Percentiles rank a stretch among this genome's conserved stretches.
Conservation (phyloP, 257 asterid genomes). For the Cynanchum wilfordii region DNA sequence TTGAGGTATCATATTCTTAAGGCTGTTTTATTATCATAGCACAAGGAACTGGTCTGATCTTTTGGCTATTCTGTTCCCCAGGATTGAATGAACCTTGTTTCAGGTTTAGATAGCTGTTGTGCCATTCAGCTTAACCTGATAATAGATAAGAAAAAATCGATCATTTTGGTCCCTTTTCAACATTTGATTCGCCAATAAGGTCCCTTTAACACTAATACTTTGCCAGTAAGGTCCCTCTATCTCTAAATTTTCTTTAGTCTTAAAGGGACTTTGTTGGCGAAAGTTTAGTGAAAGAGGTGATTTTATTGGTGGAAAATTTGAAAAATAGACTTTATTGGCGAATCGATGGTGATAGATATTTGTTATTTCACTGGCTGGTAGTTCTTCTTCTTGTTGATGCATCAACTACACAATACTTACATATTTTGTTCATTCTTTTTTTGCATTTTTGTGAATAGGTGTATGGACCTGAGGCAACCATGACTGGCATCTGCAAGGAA, state of each 20-base stretch:
- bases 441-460: slow-evolving; percentile 34
- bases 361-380: background rate
- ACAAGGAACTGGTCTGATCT: too few relatives aligned
- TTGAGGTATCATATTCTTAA: slow-evolving; percentile 49
- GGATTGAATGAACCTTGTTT: background rate
- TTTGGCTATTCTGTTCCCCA: background rate
- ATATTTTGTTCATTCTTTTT: background rate
- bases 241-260: too few relatives aligned
- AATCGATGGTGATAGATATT: too few relatives aligned
- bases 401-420: background rate
- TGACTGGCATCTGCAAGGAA: slow-evolving; percentile 84
- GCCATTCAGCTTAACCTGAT: background rate
- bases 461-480: slow-evolving; percentile 88
- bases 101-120: background rate
- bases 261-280: too few relatives aligned
- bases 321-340: too few relatives aligned
- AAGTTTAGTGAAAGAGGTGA: too few relatives aligned
- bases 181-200: too few relatives aligned
- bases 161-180: too few relatives aligned
- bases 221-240: too few relatives aligned
- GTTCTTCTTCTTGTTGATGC: background rate
- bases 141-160: background rate
- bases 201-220: too few relatives aligned
- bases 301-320: too few relatives aligned
- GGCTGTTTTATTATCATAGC: background rate